A percentile compares a stretch with the other conserved stretches of the same genome.
Evolutionary conservation across 1,139 yeast species (phyloP).

Genomic region (Ogataea hybrid): DNA sequence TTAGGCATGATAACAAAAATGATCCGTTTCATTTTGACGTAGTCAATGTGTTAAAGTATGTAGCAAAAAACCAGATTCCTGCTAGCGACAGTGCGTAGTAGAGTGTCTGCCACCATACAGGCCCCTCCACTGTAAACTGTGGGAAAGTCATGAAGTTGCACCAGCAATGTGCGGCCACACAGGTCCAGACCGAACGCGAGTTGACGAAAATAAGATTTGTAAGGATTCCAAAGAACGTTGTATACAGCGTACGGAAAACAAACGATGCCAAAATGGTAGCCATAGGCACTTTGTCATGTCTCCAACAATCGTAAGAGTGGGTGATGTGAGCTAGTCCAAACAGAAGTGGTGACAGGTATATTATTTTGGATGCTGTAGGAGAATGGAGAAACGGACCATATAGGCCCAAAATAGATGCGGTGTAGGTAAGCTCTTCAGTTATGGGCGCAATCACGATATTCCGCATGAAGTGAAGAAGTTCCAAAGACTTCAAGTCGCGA

Average conservation of each 20-base stretch:
- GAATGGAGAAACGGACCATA: slow-evolving; percentile 32
- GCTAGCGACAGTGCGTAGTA: slow-evolving; percentile 44
- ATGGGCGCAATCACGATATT: slow-evolving; percentile 78
- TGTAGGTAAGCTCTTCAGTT: slow-evolving; percentile 82
- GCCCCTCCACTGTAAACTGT: slow-evolving; percentile 29
- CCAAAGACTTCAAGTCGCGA: slow-evolving; percentile 5
- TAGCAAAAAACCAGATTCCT: slow-evolving; percentile 44
- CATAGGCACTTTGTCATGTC: slow-evolving; percentile 30
- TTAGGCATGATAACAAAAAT: slow-evolving; percentile 1
- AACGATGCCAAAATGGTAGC: slow-evolving; percentile 36
- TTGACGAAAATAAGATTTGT: slow-evolving; percentile 59
- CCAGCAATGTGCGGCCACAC: slow-evolving; percentile 61
- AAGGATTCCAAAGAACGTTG: slow-evolving; percentile 76
- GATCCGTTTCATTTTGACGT: background rate
- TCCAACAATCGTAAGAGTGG: slow-evolving; percentile 63
- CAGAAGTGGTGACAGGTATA: slow-evolving; percentile 58
- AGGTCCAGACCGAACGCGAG: slow-evolving; percentile 59
- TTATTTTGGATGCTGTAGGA: slow-evolving; percentile 19
- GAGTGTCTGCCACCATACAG: slow-evolving; percentile 19
- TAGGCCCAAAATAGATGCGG: slow-evolving; percentile 56
- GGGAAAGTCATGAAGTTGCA: slow-evolving; percentile 88
- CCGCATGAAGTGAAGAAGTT: slow-evolving; percentile 52
- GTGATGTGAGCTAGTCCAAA: slow-evolving; percentile 94
- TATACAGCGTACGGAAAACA: slow-evolving; percentile 65
- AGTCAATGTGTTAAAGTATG: slow-evolving; percentile 13